Conservation (phyloP, 768 basidiomycete genomes). For the Amanita rubescens region DNA sequence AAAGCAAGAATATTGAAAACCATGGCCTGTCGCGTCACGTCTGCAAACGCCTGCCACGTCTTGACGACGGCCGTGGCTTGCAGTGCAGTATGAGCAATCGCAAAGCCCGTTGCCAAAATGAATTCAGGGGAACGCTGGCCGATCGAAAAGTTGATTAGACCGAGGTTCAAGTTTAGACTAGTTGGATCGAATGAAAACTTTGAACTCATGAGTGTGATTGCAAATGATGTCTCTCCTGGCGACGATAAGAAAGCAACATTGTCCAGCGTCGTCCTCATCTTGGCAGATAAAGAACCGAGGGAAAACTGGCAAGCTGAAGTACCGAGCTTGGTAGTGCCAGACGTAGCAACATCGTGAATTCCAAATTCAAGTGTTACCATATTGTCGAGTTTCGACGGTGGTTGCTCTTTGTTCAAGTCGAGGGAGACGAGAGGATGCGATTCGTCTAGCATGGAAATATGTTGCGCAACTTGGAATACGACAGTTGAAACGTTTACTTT, state of each 20-base stretch:
- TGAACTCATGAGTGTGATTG: constrained; percentile 13
- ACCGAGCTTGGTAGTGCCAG: constrained; percentile 15
- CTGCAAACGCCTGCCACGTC: constrained; percentile 23
- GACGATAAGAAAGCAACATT: constrained; percentile 20
- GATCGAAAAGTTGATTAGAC: constrained; percentile 18
- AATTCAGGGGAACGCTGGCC: constrained; percentile 39
- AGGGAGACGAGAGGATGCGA: constrained; percentile 22
- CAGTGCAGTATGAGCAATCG: constrained; percentile 18
- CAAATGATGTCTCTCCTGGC: constrained; percentile 21
- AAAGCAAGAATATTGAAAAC: constrained; percentile 42
- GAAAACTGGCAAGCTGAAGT: constrained; percentile 15
- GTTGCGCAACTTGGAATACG: constrained; percentile 40
- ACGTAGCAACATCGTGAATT: constrained; percentile 16
- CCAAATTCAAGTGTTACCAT: constrained; percentile 20
- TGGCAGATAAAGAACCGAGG: constrained; percentile 15
- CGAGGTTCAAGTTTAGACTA: constrained; percentile 12
- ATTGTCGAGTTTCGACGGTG: constrained; percentile 24
- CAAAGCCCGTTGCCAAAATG: constrained; percentile 25
- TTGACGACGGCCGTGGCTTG: constrained; percentile 19
- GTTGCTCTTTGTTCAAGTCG: constrained; percentile 11
- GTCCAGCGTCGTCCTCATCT: constrained; percentile 25
- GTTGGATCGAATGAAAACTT: constrained; percentile 5
- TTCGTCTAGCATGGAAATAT: constrained; percentile 30
- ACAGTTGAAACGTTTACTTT: constrained; percentile 35
- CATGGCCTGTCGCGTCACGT: constrained; percentile 27